Percentiles rank a stretch among this genome's conserved stretches.
These are phyloP conservation scores for Alloteropsis semialata DNA, from an alignment of 176 grass and related monocot species.

Conservation along the genomic window DNA sequence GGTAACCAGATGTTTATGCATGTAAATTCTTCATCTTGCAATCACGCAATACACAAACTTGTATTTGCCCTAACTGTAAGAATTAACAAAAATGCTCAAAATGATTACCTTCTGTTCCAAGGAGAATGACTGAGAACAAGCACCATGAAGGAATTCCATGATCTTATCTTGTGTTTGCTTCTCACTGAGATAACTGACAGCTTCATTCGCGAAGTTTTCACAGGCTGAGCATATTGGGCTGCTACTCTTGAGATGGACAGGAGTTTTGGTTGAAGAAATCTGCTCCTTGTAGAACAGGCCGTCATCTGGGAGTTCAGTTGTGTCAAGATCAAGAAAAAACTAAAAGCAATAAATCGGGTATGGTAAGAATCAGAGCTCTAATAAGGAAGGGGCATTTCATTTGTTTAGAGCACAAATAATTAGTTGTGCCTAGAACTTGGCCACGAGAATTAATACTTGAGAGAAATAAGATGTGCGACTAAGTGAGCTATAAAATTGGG, in stretches of 20 bases:
- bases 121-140: slow-evolving; percentile 61
- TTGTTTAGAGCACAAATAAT: background rate
- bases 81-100: background rate
- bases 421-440: background rate
- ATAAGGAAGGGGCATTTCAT: background rate
- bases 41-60: background rate
- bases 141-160: slow-evolving; percentile 50
- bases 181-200: slow-evolving; percentile 49
- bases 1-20: background rate
- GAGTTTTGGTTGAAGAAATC: slow-evolving; percentile 23
- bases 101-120: slow-evolving; percentile 65
- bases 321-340: background rate
- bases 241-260: slow-evolving; percentile 21
- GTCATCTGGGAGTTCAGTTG: background rate
- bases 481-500: background rate
- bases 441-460: background rate
- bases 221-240: slow-evolving; percentile 49
- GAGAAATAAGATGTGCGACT: background rate
- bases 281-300: background rate
- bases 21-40: background rate
- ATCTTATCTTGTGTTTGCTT: slow-evolving; percentile 69
- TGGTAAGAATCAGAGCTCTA: background rate
- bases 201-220: slow-evolving; percentile 50
- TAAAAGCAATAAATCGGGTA: background rate
- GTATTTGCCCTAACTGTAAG: background rate